Percentiles rank a stretch among this genome's conserved stretches.
Evolutionary conservation across 83 land plant species (phyloP).

Genomic region (Diphasiastrum complanatum): DNA sequence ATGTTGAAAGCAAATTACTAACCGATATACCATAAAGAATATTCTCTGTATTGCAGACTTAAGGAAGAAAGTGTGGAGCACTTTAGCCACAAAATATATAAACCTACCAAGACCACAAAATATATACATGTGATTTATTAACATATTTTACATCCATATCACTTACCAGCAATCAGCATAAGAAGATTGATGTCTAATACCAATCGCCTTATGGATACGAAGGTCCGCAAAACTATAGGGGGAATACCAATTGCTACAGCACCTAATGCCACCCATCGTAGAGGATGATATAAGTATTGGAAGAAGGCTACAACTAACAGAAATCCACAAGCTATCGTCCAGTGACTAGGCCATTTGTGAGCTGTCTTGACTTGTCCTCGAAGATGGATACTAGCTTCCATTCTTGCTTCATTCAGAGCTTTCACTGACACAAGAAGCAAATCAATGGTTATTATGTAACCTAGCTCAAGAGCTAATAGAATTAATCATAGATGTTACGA

Average conservation of each 20-base stretch:
- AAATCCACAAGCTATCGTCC: slow-evolving; percentile 46
- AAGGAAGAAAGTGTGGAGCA: no score
- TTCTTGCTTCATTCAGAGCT: slow-evolving; percentile 62
- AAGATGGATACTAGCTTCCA: slow-evolving; percentile 63
- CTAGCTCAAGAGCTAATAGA: not conserved
- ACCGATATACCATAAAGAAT: no score
- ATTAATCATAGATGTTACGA: not conserved
- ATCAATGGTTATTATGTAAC: not conserved
- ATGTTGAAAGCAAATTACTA: no score
- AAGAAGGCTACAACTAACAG: slow-evolving; percentile 47
- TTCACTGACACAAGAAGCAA: slow-evolving; percentile 43
- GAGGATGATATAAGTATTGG: slow-evolving; percentile 43
- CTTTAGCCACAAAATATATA: no score
- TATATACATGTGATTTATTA: no score
- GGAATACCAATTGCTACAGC: slow-evolving; percentile 57
- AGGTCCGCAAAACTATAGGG: slow-evolving; percentile 38
- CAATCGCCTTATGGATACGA: slow-evolving; percentile 38
- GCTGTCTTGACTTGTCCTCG: slow-evolving; percentile 32
- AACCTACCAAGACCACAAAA: no score
- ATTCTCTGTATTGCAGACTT: no score
- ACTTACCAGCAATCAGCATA: slow-evolving; percentile 71
- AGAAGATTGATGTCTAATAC: slow-evolving; percentile 76
- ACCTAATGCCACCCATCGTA: slow-evolving; percentile 68
- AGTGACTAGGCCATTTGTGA: slow-evolving; percentile 71
- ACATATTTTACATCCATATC: no score